Evolutionary conservation across 257 asterid genomes (phyloP), one percentile per base, ranked within the genome.

Genomic region (Jacaranda mimosifolia): DNA sequence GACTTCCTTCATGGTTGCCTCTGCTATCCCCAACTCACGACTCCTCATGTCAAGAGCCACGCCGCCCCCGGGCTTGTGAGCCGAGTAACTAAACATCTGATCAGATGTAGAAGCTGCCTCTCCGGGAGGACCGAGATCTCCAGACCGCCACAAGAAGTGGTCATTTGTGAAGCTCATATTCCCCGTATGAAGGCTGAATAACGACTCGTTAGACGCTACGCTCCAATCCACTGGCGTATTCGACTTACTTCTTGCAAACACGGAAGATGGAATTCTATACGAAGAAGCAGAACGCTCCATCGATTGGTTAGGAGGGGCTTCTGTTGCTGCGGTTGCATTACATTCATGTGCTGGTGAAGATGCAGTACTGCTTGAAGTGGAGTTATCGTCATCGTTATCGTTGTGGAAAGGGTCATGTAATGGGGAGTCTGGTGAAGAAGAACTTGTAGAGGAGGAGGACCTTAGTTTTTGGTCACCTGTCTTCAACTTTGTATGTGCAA

Each of bases 101-200:
- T 77, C 83, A 0, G 87, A 53, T 4, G 82, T 42, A 1, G 80
- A 67, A 3, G 75, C 63, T 49, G 75, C 63, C 56, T 79, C 77
- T 9, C 69, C 59, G 0, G 84, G 81, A 1, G 68, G 45, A 0
- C 46, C 65, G 4, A 81, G 62, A 13, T 85, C 90, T 1, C 70
- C 94, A 0, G 88, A 75, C 63, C 73, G 52, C 80, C 68, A 81
- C 0, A 62, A 21, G 55, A 70, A 26, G 6, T 77, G 72, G 17
- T 86, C 87, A 40, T 80, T 80, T 1, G 82, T 78, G 62, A 90
- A 87, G 80, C 92, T 88, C 92, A 70, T 82, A 26, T 82, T 84
- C 7, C 89, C 92, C 68, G 21, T 74, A 38, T 86, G 91, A 58
- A 90, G 86, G 80, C 95, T 90, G 72, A 90, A 90, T 36, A 90